Conservation (phyloP, 352 stramenopile species). For the Phytopythium litorale region DNA sequence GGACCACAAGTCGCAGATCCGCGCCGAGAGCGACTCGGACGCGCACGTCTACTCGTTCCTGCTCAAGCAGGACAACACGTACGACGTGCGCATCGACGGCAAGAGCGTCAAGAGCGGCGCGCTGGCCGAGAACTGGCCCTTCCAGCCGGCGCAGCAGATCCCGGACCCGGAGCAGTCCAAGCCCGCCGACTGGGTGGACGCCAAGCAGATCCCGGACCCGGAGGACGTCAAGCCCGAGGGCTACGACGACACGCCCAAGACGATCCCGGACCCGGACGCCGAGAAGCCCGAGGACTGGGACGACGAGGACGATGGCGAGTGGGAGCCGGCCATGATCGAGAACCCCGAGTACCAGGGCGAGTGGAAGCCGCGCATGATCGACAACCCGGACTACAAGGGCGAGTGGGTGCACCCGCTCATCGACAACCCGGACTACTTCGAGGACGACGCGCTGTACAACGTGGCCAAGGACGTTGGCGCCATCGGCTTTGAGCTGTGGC, state of each 20-base stretch:
- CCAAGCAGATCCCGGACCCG: constrained; percentile 92
- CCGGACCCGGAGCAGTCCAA: constrained; percentile 96
- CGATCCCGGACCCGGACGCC: constrained; percentile 97
- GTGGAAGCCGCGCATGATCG: constrained; percentile 98
- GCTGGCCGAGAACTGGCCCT: constrained; percentile 95
- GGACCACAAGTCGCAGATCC: constrained; percentile 88
- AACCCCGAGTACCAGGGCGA: constrained; percentile 98
- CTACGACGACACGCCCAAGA: constrained; percentile 94
- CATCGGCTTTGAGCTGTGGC: constrained; percentile 99
- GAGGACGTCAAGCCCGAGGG: constrained; percentile 95
- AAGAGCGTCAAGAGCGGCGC: constrained; percentile 90
- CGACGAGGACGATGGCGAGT: constrained; percentile 98
- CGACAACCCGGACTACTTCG: constrained; percentile 96
- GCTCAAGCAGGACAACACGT: constrained; percentile 97
- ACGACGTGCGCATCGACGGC: constrained; percentile 96
- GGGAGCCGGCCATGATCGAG: constrained; percentile 93
- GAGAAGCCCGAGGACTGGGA: constrained; percentile 98
- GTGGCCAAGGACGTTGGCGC: constrained; percentile 94
- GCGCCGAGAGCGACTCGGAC: constrained; percentile 70
- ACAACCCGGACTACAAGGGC: constrained; percentile 99
- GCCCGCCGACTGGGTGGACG: constrained; percentile 98
- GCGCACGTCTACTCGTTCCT: constrained; percentile 99
- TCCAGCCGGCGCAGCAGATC: constrained; percentile 95
- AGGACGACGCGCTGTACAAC: constrained; percentile 94
- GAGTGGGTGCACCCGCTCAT: constrained; percentile 96